Conservation (phyloP, 305 asterid species). For the Fraxinus ornus region DNA sequence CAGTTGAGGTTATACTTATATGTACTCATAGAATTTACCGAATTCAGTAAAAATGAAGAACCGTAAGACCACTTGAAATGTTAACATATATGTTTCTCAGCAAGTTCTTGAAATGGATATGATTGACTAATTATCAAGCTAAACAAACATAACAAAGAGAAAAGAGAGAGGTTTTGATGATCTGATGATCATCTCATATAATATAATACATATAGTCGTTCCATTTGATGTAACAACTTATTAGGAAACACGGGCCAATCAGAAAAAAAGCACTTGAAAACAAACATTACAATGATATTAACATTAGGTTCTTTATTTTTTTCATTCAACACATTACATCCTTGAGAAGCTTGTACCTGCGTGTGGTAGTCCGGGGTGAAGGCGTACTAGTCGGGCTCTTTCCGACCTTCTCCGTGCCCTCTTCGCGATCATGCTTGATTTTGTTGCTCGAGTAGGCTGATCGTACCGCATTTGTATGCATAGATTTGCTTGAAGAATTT, state of each 20-base stretch:
- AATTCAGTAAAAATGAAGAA: too few species aligned
- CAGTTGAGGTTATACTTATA: too few species aligned
- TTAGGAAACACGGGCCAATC: not conserved
- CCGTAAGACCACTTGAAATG: not conserved
- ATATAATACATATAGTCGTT: not conserved
- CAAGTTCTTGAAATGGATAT: not conserved
- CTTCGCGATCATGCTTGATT: constrained; percentile 32
- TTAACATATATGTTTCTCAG: not conserved
- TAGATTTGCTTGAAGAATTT: constrained; percentile 17
- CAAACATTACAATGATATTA: not conserved
- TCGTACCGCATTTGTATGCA: constrained; percentile 10
- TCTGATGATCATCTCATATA: not conserved
- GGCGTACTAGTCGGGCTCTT: constrained; percentile 25
- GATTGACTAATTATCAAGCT: not conserved
- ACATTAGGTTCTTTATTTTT: not conserved
- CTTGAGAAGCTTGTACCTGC: constrained; percentile 65
- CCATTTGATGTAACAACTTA: constrained; percentile 2
- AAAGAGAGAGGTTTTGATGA: not conserved
- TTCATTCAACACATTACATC: constrained; percentile 52
- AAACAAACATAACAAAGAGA: not conserved
- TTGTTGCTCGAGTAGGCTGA: constrained; percentile 38
- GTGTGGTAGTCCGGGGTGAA: constrained; percentile 43
- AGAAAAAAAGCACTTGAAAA: not conserved
- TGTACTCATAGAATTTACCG: too few species aligned
- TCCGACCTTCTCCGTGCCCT: constrained; percentile 31